A percentile compares a stretch with the other conserved stretches of the same genome.
Conservation (phyloP, 768 basidiomycete genomes). For the Hemileccinum impolitum region DNA sequence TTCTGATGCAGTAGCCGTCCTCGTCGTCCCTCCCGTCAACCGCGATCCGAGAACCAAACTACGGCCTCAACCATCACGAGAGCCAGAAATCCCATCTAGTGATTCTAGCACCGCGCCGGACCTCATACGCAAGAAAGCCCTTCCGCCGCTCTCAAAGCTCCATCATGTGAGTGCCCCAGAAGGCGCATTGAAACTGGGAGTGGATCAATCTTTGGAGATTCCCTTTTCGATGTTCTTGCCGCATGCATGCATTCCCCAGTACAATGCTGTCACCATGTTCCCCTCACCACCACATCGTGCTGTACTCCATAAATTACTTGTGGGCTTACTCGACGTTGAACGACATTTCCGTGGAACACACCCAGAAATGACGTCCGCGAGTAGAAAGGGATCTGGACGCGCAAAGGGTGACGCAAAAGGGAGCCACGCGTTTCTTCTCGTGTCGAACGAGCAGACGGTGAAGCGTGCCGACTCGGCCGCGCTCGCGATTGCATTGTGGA, state of each 20-base stretch:
- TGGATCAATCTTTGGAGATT: slow-evolving; percentile 3
- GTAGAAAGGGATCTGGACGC: neutral
- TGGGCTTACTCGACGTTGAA: slow-evolving; percentile 48
- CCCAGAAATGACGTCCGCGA: neutral
- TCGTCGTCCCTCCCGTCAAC: slow-evolving; percentile 67
- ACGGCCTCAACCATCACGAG: slow-evolving; percentile 41
- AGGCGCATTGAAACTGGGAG: neutral
- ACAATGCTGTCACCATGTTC: slow-evolving; percentile 64
- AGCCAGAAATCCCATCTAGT: slow-evolving; percentile 27
- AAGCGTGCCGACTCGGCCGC: slow-evolving; percentile 58
- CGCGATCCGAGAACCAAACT: slow-evolving; percentile 45
- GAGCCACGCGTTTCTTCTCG: slow-evolving; percentile 70
- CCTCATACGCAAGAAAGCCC: slow-evolving; percentile 11
- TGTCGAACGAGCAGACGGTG: slow-evolving; percentile 47
- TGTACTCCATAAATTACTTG: slow-evolving; percentile 48
- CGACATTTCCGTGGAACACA: slow-evolving; percentile 22
- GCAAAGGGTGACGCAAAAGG: slow-evolving; percentile 37
- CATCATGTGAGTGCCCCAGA: slow-evolving; percentile 2
- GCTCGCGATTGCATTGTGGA: slow-evolving; percentile 73
- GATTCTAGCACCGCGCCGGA: slow-evolving; percentile 3
- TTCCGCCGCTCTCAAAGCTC: slow-evolving; percentile 29
- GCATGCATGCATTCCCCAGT: slow-evolving; percentile 50
- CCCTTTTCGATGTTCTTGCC: slow-evolving; percentile 28
- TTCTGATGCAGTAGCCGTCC: slow-evolving; percentile 57
- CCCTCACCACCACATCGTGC: slow-evolving; percentile 60